Percentiles rank a stretch among this genome's conserved stretches.
phyloP scores from a whole-genome alignment of 805 yeast species.

The Peterozyma xylosa region DNA sequence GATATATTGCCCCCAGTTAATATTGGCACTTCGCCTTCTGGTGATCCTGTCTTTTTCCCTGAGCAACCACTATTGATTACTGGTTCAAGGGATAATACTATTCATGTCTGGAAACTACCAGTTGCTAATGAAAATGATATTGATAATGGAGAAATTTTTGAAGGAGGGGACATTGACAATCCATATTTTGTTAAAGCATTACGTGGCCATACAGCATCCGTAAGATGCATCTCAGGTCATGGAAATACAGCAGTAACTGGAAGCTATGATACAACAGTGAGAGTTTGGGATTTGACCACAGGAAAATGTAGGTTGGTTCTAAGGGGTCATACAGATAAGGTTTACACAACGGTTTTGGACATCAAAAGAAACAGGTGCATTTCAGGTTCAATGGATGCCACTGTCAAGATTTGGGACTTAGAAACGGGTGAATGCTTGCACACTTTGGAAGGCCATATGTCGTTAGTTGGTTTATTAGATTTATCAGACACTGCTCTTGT shows the following conservation, averaged over 20 bases:
- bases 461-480: slow-evolving; percentile 81
- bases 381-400: slow-evolving; percentile 86
- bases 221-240: slow-evolving; percentile 80
- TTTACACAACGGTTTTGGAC: slow-evolving; percentile 85
- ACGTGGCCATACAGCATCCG: slow-evolving; percentile 72
- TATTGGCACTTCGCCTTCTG: slow-evolving; percentile 55
- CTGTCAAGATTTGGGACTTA: slow-evolving; percentile 86
- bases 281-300: slow-evolving; percentile 85
- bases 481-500: slow-evolving; percentile 71
- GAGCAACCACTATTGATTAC: slow-evolving; percentile 67
- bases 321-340: slow-evolving; percentile 79
- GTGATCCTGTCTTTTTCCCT: slow-evolving; percentile 50
- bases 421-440: slow-evolving; percentile 63
- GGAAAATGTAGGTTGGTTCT: slow-evolving; percentile 68
- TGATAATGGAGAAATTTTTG: slow-evolving; percentile 28
- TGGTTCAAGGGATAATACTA: slow-evolving; percentile 76
- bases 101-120: slow-evolving; percentile 77
- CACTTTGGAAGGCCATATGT: slow-evolving; percentile 80
- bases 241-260: slow-evolving; percentile 84
- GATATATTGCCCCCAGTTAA: slow-evolving; percentile 68
- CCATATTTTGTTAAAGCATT: slow-evolving; percentile 66
- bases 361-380: slow-evolving; percentile 70
- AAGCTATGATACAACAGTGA: slow-evolving; percentile 80
- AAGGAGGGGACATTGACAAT: slow-evolving; percentile 32
- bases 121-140: slow-evolving; percentile 26